Evolutionary conservation across 192 early-diverging fungal genomes (phyloP).

Genomic region (Lunasporangiospora selenospora): DNA sequence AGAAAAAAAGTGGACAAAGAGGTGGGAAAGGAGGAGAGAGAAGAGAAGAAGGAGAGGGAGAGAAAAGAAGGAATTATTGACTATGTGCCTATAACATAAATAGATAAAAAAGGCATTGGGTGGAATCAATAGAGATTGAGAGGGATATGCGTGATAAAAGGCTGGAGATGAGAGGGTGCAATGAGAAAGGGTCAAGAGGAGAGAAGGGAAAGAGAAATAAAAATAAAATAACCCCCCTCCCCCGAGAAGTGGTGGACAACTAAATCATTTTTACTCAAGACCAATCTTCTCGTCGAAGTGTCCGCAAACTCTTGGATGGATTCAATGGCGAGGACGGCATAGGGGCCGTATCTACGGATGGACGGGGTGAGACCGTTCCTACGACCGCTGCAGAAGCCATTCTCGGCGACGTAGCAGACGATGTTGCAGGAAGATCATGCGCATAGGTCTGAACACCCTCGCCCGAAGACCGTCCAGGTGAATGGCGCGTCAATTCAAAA

Average conservation of each 20-base stretch:
- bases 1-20: background rate
- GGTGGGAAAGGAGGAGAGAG: background rate
- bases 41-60: background rate
- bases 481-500: constrained; percentile 33
- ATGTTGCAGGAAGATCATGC: constrained; percentile 14
- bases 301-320: constrained; percentile 28
- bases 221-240: no score
- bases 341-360: constrained; percentile 14
- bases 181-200: background rate
- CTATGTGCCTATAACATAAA: background rate
- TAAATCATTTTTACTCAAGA: background rate
- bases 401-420: no score
- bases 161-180: background rate
- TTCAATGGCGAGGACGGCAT: no score
- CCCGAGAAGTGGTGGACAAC: background rate
- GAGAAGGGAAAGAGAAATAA: background rate
- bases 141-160: background rate
- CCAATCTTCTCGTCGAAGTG: constrained; percentile 37
- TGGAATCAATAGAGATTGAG: background rate
- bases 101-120: background rate
- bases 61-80: background rate
- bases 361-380: constrained; percentile 13
- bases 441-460: constrained; percentile 40
- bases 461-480: constrained; percentile 18
- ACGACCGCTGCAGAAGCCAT: no score